Percentiles rank a stretch among this genome's conserved stretches.
These are phyloP conservation scores for Aspergillus sparsus DNA, from an alignment of 495 filamentous ascomycete species.

Conservation along the genomic window DNA sequence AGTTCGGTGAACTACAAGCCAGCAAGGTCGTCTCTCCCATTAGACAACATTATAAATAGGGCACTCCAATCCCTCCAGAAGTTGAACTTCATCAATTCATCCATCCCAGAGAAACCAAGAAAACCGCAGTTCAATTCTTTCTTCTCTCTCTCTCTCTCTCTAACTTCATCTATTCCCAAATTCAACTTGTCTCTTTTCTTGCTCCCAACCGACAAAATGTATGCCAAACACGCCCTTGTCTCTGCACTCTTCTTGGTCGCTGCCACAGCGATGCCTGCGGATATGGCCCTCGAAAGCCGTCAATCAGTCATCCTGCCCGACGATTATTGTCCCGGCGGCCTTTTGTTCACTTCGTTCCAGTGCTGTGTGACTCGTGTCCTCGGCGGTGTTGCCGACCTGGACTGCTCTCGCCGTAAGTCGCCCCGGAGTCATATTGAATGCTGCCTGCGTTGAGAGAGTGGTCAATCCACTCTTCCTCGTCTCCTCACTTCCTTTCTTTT, in stretches of 20 bases:
- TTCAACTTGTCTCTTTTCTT: not conserved
- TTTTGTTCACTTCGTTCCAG: not conserved
- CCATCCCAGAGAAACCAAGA: not conserved
- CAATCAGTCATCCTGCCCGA: not conserved
- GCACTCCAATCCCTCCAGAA: not conserved
- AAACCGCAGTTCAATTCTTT: not conserved
- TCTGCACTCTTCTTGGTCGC: not conserved
- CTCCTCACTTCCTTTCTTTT: not conserved
- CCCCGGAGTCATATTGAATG: no score
- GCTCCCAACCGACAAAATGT: not conserved
- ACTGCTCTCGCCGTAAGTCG: not conserved
- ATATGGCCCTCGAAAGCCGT: not conserved
- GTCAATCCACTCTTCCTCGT: no score
- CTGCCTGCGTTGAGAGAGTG: no score
- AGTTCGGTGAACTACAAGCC: no score
- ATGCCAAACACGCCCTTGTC: not conserved
- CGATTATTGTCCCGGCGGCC: not conserved
- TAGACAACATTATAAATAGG: not conserved
- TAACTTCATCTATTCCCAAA: not conserved
- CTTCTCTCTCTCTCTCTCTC: not conserved
- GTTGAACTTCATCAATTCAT: not conserved
- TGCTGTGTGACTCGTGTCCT: constrained; percentile 1
- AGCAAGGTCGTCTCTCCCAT: no score
- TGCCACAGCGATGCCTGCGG: not conserved
- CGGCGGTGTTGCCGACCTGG: not conserved